Base-by-base conservation (phyloP, 371 early-diverging fungal genomes). In the Mucor racemosus region DNA sequence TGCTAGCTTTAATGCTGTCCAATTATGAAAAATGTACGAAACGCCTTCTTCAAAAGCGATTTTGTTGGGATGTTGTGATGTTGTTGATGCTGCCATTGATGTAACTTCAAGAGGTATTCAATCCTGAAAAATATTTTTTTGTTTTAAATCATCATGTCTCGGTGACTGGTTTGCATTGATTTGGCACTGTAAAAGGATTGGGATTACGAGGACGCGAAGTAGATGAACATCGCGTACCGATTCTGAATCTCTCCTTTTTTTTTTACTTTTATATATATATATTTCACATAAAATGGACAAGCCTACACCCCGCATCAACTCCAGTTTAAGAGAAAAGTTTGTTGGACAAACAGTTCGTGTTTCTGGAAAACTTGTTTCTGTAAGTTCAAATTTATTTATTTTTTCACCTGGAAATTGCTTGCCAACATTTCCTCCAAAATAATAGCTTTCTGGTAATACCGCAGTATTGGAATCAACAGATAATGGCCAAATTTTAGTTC, bases 1-100 rank as follows among this genome's bases (percentile, higher is more conserved):
- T 0, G 94, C 94, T 21, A 93, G 70, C 61, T 82, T 88, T 50
- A 94, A 76, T 10, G 94, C 93, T 4, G 90, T 90, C 94, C 94
- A 94, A 34, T 85, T 81, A 36, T 84, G 75, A 54, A 91, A 78
- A 26, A 90, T 64, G 59, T 83, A 80, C 4, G 71, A 53, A 7
- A 86, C 83, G 26, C 89, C 91, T 73, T 88, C 84, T 48, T 73
- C 75, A 73, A 91, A 91, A 14, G 86, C 87, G 11, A 80, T 70
- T 57, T 86, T 84, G 68, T 90, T 90, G 0, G 88, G 87, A 66
- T 88, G 88, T 19, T 67, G 70, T 36, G 54, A 7, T 54, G 54
- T 10, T 53, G 21, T 13, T 40, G 35, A 0, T 58, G 39, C n/a
- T 58, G 36, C 33, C 41, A 60, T 53, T 11, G 53, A 26, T 53